Base-by-base conservation (phyloP, 306 rosid genomes). In the Medicago ruthenica region DNA sequence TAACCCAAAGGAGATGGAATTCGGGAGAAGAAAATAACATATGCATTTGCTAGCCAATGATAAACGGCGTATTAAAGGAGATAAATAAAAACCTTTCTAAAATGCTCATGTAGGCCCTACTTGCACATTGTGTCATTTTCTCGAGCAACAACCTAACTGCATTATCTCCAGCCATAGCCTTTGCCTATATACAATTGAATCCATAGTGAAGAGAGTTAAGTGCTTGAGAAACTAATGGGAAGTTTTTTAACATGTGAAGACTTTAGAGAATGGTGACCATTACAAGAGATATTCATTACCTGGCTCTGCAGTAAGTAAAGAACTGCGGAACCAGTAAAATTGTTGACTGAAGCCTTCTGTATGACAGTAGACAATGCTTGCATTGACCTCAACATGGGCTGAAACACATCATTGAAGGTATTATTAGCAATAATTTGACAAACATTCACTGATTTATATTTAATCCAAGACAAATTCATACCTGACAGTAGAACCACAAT, bases 401-500 rank as follows among this genome's bases (percentile, higher is more conserved):
- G 87, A 78, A 85, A 75, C 73, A 79, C 42, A 57, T 54, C 61
- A 61, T 71, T 47, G 70, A 66, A 79, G 82, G 69, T 41, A 2
- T 20, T 27, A 67, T 77, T 31, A 84, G 79, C 68, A 84, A 80
- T 18, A 17, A 76, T 36, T n/a, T 39, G 45, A 74, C 57, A 75
- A 79, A 68, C 34, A 68, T 16, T 70, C 72, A 68, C 57, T 14
- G 58, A 15, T 68, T 68, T 45, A 6, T 54, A 36, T 69, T 67
- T 13, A 70, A 73, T 78, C 72, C 67, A 22, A 66, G 67, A 79
- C 70, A 76, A 76, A 77, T 70, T 84, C 71, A 73, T 36, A 91
- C 98, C 92, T 93, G 98, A 82, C 98, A 94, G 80, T 92, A 94
- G 86, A 92, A 92, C 98, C 98, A 94, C 89, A 94, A 85, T 76